Base-by-base conservation (phyloP, 352 stramenopile species). In the Phytophthora idaei region DNA sequence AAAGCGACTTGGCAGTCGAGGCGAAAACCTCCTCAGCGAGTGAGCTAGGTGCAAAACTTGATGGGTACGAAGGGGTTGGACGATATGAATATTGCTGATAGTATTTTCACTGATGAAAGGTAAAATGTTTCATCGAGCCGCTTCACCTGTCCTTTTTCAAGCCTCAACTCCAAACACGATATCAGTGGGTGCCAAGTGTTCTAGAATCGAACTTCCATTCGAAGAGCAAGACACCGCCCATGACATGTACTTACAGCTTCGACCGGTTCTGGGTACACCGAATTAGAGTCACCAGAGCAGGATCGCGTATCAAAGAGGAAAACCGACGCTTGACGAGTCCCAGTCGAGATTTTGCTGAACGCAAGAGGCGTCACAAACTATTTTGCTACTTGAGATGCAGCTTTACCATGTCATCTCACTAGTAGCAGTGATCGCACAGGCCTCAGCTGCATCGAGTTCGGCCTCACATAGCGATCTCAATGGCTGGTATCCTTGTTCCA, bases 401-500 rank as follows among this genome's bases (percentile, higher is more conserved):
- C 29, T 61, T 21, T 32, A 32, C 17, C 31, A 41, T 12, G 28
- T 32, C 56, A 42, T 61, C 45, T 36, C 27, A 6, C 27, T 71
- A 4, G 25, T 21, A 27, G 15, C 52, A 9, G 36, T 36, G 37
- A 29, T 51, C 36, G 36, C 42, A 2, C 50, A 53, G 12, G 49
- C 34, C 5, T 61, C 44, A 28, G 29, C 41, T 14, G 46, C 56
- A 8, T 56, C 45, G 12, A 60, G 2, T 34, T 74, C 61, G 11
- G 34, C 67, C n/a, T 48, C 50, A 4, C 32, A 12, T 46, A 54
- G 32, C 8, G 51, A 44, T 1, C 59, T 79, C 21, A 79, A 74
- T 28, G 72, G 68, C n/a, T 79, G 68, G 72, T 76, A 74, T 25
- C 51, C 67, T 2, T 79, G 68, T 56, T 71, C 68, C 27, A 58